phyloP scores from a whole-genome alignment of 1,284 basidiomycete genomes.

The Laetiporus sulphureus region DNA sequence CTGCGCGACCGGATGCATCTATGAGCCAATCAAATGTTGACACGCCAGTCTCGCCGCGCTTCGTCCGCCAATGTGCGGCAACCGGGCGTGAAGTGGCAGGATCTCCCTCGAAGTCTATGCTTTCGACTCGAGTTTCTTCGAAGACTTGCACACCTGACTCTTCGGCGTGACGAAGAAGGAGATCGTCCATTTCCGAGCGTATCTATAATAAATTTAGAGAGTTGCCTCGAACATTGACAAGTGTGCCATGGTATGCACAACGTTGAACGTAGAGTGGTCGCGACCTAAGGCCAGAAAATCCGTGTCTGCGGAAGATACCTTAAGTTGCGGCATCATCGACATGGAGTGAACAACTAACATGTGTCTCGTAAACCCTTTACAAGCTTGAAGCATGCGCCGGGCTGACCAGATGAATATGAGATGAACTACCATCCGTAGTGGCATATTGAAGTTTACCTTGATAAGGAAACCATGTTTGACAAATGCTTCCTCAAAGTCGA shows the following conservation, averaged over 20 bases:
- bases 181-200: slow-evolving; percentile 57
- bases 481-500: slow-evolving; percentile 27
- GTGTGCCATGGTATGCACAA: slow-evolving; percentile 34
- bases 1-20: slow-evolving; percentile 40
- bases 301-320: slow-evolving; percentile 32
- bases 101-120: slow-evolving; percentile 29
- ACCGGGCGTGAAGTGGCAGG: slow-evolving; percentile 23
- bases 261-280: slow-evolving; percentile 58
- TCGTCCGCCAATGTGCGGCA: slow-evolving; percentile 29
- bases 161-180: slow-evolving; percentile 54
- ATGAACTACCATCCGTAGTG: too few relatives aligned
- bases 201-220: slow-evolving; percentile 28
- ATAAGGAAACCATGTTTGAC: slow-evolving; percentile 23
- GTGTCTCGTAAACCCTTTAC: slow-evolving; percentile 58
- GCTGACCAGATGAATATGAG: slow-evolving; percentile 20
- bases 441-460: too few relatives aligned
- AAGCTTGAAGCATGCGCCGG: slow-evolving; percentile 46
- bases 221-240: not conserved
- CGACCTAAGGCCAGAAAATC: slow-evolving; percentile 54
- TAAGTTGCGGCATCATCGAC: not conserved
- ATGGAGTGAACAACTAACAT: slow-evolving; percentile 36
- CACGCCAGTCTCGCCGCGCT: slow-evolving; percentile 22
- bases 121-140: slow-evolving; percentile 40
- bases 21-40: slow-evolving; percentile 39
- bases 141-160: slow-evolving; percentile 46